phyloP scores from a whole-genome alignment of 2,329 filamentous ascomycete genomes.

The Thielaviopsis cerberus region DNA sequence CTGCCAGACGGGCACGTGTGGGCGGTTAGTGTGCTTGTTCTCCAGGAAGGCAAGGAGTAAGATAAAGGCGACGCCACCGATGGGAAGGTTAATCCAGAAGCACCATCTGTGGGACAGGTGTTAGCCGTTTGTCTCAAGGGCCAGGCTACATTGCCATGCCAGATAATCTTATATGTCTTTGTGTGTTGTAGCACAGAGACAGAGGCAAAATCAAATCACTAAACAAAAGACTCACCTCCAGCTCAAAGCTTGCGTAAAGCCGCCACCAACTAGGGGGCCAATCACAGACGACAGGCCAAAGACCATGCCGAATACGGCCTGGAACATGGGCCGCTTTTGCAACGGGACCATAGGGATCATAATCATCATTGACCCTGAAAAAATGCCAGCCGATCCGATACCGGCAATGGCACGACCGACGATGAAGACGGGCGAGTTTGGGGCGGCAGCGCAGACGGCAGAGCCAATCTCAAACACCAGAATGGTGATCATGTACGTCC shows the following conservation, averaged over 20 bases:
- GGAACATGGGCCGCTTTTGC: slow-evolving; percentile 39
- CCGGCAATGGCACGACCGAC: slow-evolving; percentile 38
- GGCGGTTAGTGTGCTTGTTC: slow-evolving; percentile 17
- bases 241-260: slow-evolving; percentile 27
- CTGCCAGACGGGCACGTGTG: slow-evolving; percentile 19
- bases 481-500: slow-evolving; percentile 28
- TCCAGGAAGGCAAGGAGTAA: slow-evolving; percentile 32
- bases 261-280: slow-evolving; percentile 36
- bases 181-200: neutral
- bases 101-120: slow-evolving; percentile 25
- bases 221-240: slow-evolving; percentile 24
- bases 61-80: slow-evolving; percentile 31
- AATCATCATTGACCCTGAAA: slow-evolving; percentile 36
- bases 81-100: slow-evolving; percentile 40
- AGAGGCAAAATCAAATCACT: neutral
- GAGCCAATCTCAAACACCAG: slow-evolving; percentile 36
- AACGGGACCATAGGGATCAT: slow-evolving; percentile 41
- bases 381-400: slow-evolving; percentile 37
- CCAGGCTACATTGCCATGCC: neutral
- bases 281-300: slow-evolving; percentile 36
- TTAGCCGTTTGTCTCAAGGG: neutral
- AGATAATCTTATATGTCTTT: neutral
- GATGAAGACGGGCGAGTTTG: slow-evolving; percentile 34
- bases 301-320: slow-evolving; percentile 34
- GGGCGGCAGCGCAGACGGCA: slow-evolving; percentile 34